A percentile compares a stretch with the other conserved stretches of the same genome.
phyloP scores from a whole-genome alignment of 768 basidiomycete genomes.

The Rhodotorula graminis region DNA sequence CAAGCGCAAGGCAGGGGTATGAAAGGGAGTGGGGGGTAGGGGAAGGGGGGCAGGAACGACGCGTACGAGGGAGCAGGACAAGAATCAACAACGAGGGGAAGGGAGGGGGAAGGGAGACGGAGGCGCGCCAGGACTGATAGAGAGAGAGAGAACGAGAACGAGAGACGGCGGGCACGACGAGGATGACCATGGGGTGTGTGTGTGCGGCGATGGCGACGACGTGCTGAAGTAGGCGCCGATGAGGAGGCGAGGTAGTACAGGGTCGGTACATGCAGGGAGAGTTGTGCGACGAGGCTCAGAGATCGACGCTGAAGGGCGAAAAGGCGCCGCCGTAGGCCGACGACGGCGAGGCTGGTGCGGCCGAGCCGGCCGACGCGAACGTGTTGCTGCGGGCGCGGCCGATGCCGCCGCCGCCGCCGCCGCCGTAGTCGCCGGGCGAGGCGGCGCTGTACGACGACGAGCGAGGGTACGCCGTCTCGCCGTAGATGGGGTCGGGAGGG shows the following conservation, averaged over 20 bases:
- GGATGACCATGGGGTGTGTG: neutral
- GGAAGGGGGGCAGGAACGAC: neutral
- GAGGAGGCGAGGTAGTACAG: neutral
- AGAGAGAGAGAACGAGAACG: neutral
- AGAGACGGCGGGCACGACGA: neutral
- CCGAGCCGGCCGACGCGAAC: neutral
- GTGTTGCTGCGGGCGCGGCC: neutral
- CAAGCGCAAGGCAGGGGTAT: neutral
- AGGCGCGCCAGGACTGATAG: neutral
- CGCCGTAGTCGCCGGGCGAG: neutral
- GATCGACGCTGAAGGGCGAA: constrained; percentile 16
- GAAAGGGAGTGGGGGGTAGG: neutral
- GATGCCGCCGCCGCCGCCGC: neutral
- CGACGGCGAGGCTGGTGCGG: neutral
- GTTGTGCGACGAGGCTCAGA: neutral
- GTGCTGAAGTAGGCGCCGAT: neutral
- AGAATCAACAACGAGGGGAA: neutral
- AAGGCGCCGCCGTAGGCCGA: constrained; percentile 7
- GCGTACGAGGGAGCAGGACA: neutral
- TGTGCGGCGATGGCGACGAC: neutral
- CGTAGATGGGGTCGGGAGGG: constrained; percentile 29
- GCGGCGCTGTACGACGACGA: neutral
- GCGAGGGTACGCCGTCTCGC: constrained; percentile 1
- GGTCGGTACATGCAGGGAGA: neutral
- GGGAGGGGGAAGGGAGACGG: neutral